Percentiles rank a stretch among this genome's conserved stretches.
phyloP scores from a whole-genome alignment of 306 rosid genomes.

The Trichosanthes truncata region DNA sequence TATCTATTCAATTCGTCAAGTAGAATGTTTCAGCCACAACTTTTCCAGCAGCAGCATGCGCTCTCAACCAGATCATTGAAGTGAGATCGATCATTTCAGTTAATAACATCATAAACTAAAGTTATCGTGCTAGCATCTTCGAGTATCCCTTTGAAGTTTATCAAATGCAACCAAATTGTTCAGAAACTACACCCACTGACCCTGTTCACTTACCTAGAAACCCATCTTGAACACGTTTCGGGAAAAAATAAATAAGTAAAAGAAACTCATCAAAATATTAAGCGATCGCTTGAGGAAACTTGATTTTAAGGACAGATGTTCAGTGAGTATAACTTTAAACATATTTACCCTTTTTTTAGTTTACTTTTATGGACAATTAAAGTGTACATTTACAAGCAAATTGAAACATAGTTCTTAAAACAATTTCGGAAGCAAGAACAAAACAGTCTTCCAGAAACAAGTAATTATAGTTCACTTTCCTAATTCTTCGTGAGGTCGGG shows the following conservation, averaged over 20 bases:
- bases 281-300: not conserved
- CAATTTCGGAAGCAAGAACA: not conserved
- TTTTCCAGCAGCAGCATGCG: not conserved
- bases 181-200: not conserved
- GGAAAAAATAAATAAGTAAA: not conserved
- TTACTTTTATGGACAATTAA: not conserved
- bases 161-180: not conserved
- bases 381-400: not conserved
- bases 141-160: not conserved
- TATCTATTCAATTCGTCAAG: not conserved
- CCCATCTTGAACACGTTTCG: not conserved
- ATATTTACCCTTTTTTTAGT: not conserved
- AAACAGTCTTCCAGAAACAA: not conserved
- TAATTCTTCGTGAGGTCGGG: not conserved
- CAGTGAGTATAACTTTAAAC: not conserved
- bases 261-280: not conserved
- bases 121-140: not conserved
- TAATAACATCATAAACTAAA: not conserved
- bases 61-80: not conserved
- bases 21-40: not conserved
- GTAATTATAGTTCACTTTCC: not conserved
- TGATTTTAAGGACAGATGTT: not conserved
- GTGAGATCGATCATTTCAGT: not conserved
- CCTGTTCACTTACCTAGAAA: not conserved
- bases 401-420: not conserved